Evolutionary conservation across 2,329 filamentous ascomycete genomes (phyloP).

Genomic region (Leptographium procerum): DNA sequence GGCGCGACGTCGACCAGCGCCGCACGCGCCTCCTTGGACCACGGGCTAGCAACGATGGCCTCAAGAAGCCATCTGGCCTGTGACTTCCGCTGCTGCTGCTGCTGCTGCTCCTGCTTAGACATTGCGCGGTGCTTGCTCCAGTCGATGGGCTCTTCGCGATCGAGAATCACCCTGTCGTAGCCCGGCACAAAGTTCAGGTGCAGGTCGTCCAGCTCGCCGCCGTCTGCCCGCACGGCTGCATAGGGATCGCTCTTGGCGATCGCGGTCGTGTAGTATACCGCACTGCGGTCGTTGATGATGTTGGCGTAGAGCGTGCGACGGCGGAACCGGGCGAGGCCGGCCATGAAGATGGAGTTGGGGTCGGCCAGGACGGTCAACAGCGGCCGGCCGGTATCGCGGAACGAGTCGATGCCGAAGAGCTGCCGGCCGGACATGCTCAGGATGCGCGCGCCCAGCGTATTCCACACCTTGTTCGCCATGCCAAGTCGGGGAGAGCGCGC

Average conservation of each 20-base stretch:
- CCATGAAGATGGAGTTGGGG: slow-evolving; percentile 74
- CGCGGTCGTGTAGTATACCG: slow-evolving; percentile 71
- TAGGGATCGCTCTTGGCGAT: slow-evolving; percentile 73
- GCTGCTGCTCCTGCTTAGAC: background rate
- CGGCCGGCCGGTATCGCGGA: slow-evolving; percentile 71
- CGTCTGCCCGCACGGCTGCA: slow-evolving; percentile 18
- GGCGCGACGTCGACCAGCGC: slow-evolving; percentile 23
- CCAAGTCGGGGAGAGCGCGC: slow-evolving; percentile 59
- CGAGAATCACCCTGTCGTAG: slow-evolving; percentile 65
- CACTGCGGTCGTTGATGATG: slow-evolving; percentile 72
- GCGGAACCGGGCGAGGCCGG: slow-evolving; percentile 64
- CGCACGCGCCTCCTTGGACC: slow-evolving; percentile 6
- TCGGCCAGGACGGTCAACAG: slow-evolving; percentile 75
- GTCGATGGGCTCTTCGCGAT: slow-evolving; percentile 48
- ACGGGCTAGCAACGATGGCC: slow-evolving; percentile 7
- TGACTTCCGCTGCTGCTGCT: background rate
- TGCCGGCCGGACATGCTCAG: slow-evolving; percentile 77
- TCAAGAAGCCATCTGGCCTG: background rate
- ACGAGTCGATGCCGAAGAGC: slow-evolving; percentile 76
- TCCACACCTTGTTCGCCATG: slow-evolving; percentile 59
- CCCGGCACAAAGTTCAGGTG: slow-evolving; percentile 63
- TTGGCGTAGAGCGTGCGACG: slow-evolving; percentile 74
- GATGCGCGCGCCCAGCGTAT: slow-evolving; percentile 70
- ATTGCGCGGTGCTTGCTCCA: background rate
- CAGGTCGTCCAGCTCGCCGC: slow-evolving; percentile 46